Base-by-base conservation (phyloP, 2,329 filamentous ascomycete species). In the Pseudodiploospora longispora region DNA sequence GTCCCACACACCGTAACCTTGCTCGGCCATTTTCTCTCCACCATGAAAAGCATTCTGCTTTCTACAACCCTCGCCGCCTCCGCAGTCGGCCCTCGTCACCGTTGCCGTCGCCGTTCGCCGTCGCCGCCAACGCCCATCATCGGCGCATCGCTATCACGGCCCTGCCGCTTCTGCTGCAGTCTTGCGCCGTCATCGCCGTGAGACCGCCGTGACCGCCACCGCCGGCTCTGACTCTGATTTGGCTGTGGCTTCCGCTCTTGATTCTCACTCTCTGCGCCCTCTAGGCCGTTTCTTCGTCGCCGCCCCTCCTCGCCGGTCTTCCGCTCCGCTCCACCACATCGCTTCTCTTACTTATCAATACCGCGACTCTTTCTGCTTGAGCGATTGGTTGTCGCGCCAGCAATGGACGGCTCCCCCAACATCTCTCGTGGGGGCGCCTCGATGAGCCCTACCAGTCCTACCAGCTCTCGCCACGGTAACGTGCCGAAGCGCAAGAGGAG, bases 401-500 rank as follows among this genome's bases (percentile, higher is more conserved):
- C 65, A 61, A 75, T 75, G 71, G 71, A 75, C 65, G 67, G 66
- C 57, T 64, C 70, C 55, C 64, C 66, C 53, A 65, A 65, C 57
- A 61, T 66, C 61, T 64, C 65, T 57, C 65, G 64, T 55, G 64
- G 66, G 60, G 69, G 67, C 50, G 64, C 67, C 52, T 71, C 71
- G 43, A 67, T 69, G 59, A 77, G 74, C 59, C 75, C 75, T 58
- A 76, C 72, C 52, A 77, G 74, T 59, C 75, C 75, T 47, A 63
- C 72, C 55, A 76, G 72, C 60, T 66, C 70, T 52, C 72, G 74
- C 51, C 70, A 71, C 54, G 71, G 66, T 50, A 71, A 68, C 50
- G 58, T 52, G 44, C 56, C 67, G 50, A 83, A 83, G 68, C 70
- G 80, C 58, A 83, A 83, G 71, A 61, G 67, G 45, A 71, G 76